A percentile compares a stretch with the other conserved stretches of the same genome.
These are phyloP conservation scores for Panellus pusillus DNA, from an alignment of 768 basidiomycete genomes.

Conservation along the genomic window DNA sequence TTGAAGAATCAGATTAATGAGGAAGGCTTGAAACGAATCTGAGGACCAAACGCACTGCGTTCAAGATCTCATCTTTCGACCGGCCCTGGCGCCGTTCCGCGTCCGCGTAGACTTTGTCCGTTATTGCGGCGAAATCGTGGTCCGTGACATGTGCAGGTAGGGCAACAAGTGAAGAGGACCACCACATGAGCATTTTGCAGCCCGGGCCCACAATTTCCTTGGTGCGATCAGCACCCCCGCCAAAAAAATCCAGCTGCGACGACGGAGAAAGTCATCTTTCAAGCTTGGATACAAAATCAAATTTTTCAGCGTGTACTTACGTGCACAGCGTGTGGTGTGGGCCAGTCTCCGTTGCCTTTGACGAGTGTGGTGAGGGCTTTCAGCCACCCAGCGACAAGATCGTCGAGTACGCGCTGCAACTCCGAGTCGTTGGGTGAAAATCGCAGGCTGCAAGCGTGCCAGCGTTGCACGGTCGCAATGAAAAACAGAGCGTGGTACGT, in stretches of 20 bases:
- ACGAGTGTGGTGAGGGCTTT: not conserved
- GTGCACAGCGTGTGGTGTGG: slow-evolving; percentile 5
- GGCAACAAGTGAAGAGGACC: not conserved
- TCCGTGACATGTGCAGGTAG: slow-evolving; percentile 4
- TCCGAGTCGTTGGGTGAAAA: not conserved
- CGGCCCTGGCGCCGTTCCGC: too few relatives aligned
- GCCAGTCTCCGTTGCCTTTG: not conserved
- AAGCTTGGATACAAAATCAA: too few relatives aligned
- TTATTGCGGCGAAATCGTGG: slow-evolving; percentile 1
- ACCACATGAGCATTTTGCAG: slow-evolving; percentile 11
- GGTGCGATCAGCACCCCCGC: slow-evolving; percentile 3
- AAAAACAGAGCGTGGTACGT: too few relatives aligned
- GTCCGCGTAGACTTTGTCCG: slow-evolving; percentile 7
- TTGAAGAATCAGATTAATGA: too few relatives aligned
- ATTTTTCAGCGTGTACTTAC: not conserved
- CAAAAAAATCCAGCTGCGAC: slow-evolving; percentile 3
- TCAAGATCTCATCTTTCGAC: too few relatives aligned
- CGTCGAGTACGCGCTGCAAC: not conserved
- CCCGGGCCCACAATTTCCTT: slow-evolving; percentile 3
- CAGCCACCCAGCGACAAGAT: not conserved
- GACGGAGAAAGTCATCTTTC: too few relatives aligned
- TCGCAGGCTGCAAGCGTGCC: not conserved
- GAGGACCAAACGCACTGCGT: too few relatives aligned
- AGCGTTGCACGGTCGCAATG: too few relatives aligned
- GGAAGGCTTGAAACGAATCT: too few relatives aligned